phyloP scores from a whole-genome alignment of 108 stramenopile species.

The Nannochloropsis salina region DNA sequence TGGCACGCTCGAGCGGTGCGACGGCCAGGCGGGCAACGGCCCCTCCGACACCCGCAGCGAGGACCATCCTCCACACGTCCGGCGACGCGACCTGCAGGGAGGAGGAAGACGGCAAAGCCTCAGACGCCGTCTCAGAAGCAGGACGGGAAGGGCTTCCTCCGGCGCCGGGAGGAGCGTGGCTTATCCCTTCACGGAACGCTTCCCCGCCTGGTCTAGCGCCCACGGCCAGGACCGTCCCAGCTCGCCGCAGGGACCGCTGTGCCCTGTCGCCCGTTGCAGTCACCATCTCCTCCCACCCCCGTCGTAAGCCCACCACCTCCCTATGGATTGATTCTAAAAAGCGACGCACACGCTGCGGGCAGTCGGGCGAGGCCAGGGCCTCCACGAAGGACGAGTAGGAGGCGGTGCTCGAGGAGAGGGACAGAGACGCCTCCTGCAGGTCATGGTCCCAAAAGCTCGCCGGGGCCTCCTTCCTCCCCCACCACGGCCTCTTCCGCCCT shows the following conservation, averaged over 20 bases:
- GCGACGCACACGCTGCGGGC: neutral
- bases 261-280: neutral
- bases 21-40: slow-evolving; percentile 2
- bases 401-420: neutral
- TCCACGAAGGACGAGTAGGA: neutral
- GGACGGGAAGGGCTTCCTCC: too few species aligned
- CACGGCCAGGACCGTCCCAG: neutral
- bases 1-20: neutral
- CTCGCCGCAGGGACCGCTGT: neutral
- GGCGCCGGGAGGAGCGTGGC: too few species aligned
- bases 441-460: neutral
- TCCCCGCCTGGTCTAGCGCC: too few species aligned
- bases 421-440: neutral
- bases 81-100: neutral
- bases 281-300: neutral
- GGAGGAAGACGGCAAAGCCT: neutral
- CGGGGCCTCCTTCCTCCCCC: neutral
- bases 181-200: too few species aligned
- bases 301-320: neutral
- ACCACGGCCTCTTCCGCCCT: neutral
- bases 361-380: neutral
- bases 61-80: neutral
- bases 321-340: neutral
- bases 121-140: too few species aligned
- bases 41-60: neutral